These are phyloP conservation scores for Phyllostachys edulis DNA, from an alignment of 176 grass and related monocot species.

Conservation along the genomic window DNA sequence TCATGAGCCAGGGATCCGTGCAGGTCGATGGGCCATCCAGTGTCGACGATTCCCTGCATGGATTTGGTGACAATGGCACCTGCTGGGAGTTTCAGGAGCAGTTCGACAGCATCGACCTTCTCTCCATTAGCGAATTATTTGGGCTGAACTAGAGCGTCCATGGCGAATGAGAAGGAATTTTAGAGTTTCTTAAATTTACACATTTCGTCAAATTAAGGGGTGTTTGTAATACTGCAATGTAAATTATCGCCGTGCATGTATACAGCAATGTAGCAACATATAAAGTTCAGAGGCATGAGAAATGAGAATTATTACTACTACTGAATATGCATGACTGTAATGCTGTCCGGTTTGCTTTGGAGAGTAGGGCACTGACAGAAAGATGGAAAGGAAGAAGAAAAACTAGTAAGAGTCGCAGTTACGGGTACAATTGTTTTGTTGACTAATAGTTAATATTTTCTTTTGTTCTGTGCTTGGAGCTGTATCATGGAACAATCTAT, in stretches of 20 bases:
- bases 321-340: not conserved
- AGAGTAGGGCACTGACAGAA: conserved; percentile 34
- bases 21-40: conserved; percentile 43
- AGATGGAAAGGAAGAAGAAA: not conserved
- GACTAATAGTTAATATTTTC: not conserved
- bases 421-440: not conserved
- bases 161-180: not conserved
- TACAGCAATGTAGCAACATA: conserved; percentile 23
- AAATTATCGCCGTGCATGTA: conserved; percentile 43
- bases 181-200: conserved; percentile 14
- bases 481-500: not conserved
- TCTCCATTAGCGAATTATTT: conserved; percentile 53
- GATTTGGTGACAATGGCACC: conserved; percentile 42
- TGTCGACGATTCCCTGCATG: conserved; percentile 33
- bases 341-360: conserved; percentile 12
- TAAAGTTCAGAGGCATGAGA: conserved; percentile 1
- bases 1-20: conserved; percentile 38
- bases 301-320: not conserved
- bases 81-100: conserved; percentile 60
- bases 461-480: not conserved
- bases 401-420: not conserved
- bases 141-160: conserved; percentile 37
- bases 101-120: conserved; percentile 59
- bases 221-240: conserved; percentile 35
- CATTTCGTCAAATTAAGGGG: conserved; percentile 13